Evolutionary conservation across 108 stramenopile species (phyloP), one percentile per base, ranked within the genome.

Genomic region (Fistulifera pelliculosa): DNA sequence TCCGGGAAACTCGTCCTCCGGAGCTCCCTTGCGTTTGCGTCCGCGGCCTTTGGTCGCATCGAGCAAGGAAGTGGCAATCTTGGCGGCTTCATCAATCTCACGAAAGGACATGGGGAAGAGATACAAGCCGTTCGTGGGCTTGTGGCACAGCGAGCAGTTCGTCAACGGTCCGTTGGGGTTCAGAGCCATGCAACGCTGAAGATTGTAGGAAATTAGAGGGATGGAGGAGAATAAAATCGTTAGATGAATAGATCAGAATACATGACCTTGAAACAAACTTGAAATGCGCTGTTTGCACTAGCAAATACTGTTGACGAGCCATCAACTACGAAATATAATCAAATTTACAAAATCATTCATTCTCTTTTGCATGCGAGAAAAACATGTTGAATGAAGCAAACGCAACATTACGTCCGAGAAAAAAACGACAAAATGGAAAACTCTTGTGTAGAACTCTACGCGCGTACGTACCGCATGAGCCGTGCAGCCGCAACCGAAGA

Each of bases 21-120:
- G 27, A 8, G 48, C 38, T 4, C 53, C 50, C 25, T 65, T 70
- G 56, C 58, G 58, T 47, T 60, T 60, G 25, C 48, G 26, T n/a
- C 58, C 58, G 10, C 58, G 58, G 47, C 27, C 41, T 38, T 49
- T 27, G 18, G 24, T 15, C n/a, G 22, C 13, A 27, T 12, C 18
- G 6, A 15, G 58, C 13, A 57, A 16, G 12, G 56, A 40, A 14
- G 19, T 10, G 7, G 47, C 47, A 22, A 27, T 27, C 24, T 23
- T 27, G 12, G 56, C 64, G 16, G 90, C 83, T 18, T 85, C 85
- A 54, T 91, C 90, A 14, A 87, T 67, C 52, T 91, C 90, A 17
- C 61, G 62, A 55, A 91, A 91, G 40, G 79, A 79, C 90, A 91
- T 91, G 55, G 85, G 84, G 31, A 87, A 71, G 27, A 91, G 76